Conservation (phyloP, 2,329 filamentous ascomycete genomes). For the Neonectria sp. region DNA sequence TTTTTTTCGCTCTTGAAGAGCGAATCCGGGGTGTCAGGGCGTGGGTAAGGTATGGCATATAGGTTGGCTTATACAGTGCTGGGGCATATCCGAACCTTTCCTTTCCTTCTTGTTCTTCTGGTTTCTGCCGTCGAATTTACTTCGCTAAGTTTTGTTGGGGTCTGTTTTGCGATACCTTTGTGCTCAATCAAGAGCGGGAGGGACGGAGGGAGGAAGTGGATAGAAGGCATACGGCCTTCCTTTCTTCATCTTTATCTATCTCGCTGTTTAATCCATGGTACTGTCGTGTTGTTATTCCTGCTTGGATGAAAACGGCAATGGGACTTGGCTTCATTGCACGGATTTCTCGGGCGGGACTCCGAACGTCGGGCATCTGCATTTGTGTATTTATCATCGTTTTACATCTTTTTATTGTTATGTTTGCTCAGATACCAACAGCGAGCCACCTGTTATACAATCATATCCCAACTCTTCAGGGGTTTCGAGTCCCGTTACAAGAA, state of each 20-base stretch:
- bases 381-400: conserved; percentile 48
- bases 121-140: conserved; percentile 37
- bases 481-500: background rate
- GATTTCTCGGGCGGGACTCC: conserved; percentile 32
- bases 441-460: conserved; percentile 39
- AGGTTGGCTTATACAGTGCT: conserved; percentile 43
- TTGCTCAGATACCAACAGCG: conserved; percentile 48
- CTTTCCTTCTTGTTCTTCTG: conserved; percentile 25
- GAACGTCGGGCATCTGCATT: conserved; percentile 34
- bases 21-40: conserved; percentile 36
- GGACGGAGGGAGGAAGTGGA: conserved; percentile 34
- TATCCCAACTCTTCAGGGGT: conserved; percentile 31
- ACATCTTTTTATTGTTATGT: conserved; percentile 45
- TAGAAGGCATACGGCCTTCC: conserved; percentile 1
- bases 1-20: conserved; percentile 23
- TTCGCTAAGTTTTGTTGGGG: conserved; percentile 37
- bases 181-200: conserved; percentile 16
- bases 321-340: conserved; percentile 27
- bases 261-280: conserved; percentile 28
- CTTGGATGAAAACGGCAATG: conserved; percentile 24
- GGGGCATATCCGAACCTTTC: conserved; percentile 40
- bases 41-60: conserved; percentile 38
- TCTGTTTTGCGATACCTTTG: conserved; percentile 46
- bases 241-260: conserved; percentile 16
- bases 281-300: conserved; percentile 20